A percentile compares a stretch with the other conserved stretches of the same genome.
Conservation (phyloP, 208 protist genomes). For the Trypanosoma boissoni region DNA sequence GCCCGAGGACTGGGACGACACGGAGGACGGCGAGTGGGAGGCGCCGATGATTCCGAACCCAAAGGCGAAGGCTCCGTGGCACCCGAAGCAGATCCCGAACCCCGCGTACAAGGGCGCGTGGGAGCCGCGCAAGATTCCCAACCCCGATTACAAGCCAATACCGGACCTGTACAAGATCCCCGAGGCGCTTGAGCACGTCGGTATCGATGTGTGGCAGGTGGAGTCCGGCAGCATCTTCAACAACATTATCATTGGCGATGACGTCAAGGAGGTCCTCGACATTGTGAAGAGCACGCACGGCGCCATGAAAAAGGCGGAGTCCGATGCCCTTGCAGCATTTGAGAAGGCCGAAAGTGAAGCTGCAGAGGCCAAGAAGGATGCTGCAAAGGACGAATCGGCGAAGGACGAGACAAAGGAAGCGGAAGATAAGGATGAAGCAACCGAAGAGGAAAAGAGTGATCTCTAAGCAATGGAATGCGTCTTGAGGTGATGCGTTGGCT, state of each 20-base stretch:
- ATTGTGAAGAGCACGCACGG: constrained; percentile 29
- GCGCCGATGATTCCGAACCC: constrained; percentile 86
- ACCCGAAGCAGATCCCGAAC: constrained; percentile 84
- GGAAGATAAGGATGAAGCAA: constrained; percentile 9
- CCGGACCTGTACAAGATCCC: constrained; percentile 62
- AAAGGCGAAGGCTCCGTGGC: constrained; percentile 89
- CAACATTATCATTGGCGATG: constrained; percentile 93
- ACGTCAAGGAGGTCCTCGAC: constrained; percentile 78
- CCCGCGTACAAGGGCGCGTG: constrained; percentile 95
- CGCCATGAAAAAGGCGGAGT: constrained; percentile 27
- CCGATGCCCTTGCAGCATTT: constrained; percentile 13
- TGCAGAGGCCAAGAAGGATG: constrained; percentile 2
- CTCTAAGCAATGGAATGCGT: constrained; percentile 1
- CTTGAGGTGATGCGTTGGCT: no score
- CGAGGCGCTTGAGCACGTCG: constrained; percentile 74
- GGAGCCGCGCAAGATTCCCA: constrained; percentile 82
- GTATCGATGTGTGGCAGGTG: constrained; percentile 96
- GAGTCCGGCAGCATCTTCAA: constrained; percentile 95
- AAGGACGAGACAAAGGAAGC: constrained; percentile 3
- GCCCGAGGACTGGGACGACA: constrained; percentile 92
- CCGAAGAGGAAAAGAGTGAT: constrained; percentile 10
- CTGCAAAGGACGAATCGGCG: constrained; percentile 5
- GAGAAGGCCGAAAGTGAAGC: constrained; percentile 3
- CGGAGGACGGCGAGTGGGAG: constrained; percentile 86
- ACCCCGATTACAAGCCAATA: constrained; percentile 88